phyloP scores from a whole-genome alignment of 768 basidiomycete genomes.

The Lyophyllum shimeji region DNA sequence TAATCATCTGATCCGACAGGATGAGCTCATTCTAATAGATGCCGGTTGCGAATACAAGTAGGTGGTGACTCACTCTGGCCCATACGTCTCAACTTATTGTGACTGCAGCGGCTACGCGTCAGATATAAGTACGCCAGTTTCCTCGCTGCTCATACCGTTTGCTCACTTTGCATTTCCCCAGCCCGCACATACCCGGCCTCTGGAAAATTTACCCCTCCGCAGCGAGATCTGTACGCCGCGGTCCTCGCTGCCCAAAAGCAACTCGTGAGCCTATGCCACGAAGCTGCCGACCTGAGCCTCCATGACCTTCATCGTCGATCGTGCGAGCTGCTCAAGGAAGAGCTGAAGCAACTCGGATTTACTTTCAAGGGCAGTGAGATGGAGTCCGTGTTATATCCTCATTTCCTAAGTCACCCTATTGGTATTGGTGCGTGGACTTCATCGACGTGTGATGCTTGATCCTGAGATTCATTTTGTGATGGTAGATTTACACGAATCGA shows the following conservation, averaged over 20 bases:
- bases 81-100: constrained; percentile 4
- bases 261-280: constrained; percentile 61
- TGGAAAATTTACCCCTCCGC: constrained; percentile 76
- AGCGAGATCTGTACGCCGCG: constrained; percentile 83
- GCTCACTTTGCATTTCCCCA: constrained; percentile 25
- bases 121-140: constrained; percentile 74
- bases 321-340: constrained; percentile 61
- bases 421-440: constrained; percentile 65
- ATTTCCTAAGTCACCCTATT: constrained; percentile 89
- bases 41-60: constrained; percentile 93
- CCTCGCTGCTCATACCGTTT: neutral
- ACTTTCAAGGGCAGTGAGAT: constrained; percentile 56
- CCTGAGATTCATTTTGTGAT: constrained; percentile 7
- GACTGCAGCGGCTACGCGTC: constrained; percentile 80
- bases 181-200: constrained; percentile 88
- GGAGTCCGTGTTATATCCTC: constrained; percentile 85
- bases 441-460: neutral
- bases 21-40: constrained; percentile 83
- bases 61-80: constrained; percentile 19
- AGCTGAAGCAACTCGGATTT: constrained; percentile 80
- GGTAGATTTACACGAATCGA: constrained; percentile 88
- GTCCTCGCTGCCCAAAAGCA: constrained; percentile 72
- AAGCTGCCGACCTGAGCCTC: constrained; percentile 54
- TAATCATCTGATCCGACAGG: constrained; percentile 68
- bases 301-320: constrained; percentile 79